Percentiles rank a stretch among this genome's conserved stretches.
These are phyloP conservation scores for Hypsizygus marmoreus DNA, from an alignment of 768 basidiomycete species.

Conservation along the genomic window DNA sequence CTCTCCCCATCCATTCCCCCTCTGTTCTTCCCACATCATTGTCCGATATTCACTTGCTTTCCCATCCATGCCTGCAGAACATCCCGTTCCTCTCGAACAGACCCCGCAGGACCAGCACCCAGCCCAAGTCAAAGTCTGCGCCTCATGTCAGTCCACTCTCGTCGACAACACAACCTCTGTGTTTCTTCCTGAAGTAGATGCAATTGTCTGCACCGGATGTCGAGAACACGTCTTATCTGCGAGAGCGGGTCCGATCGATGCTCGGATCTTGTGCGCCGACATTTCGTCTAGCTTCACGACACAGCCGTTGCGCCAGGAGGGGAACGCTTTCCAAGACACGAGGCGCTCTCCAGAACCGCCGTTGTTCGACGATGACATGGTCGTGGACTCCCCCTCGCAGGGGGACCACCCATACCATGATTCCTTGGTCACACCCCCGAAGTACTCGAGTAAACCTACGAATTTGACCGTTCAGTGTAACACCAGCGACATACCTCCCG, in stretches of 20 bases:
- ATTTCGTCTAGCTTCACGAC: constrained; percentile 26
- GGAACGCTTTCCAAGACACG: constrained; percentile 28
- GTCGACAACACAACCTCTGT: constrained; percentile 33
- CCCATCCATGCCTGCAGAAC: constrained; percentile 54
- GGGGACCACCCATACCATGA: constrained; percentile 17
- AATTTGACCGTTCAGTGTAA: constrained; percentile 25
- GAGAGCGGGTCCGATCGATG: constrained; percentile 18
- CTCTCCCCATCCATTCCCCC: constrained; percentile 5
- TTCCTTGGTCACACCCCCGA: constrained; percentile 15
- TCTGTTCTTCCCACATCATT: constrained; percentile 16
- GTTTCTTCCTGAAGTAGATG: constrained; percentile 27
- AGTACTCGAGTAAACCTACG: constrained; percentile 25
- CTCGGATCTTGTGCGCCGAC: constrained; percentile 24
- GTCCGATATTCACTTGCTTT: constrained; percentile 21
- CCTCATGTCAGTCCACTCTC: constrained; percentile 43
- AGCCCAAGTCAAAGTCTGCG: constrained; percentile 45
- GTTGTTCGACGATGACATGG: constrained; percentile 36
- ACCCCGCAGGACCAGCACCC: constrained; percentile 26
- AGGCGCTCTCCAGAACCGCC: constrained; percentile 25
- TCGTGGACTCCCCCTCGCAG: constrained; percentile 26
- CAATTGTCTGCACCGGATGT: constrained; percentile 51
- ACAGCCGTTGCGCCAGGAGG: constrained; percentile 24
- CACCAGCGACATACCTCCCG: constrained; percentile 16
- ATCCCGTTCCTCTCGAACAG: constrained; percentile 29
- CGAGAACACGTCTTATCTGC: constrained; percentile 37